Evolutionary conservation across 75 land plant species (phyloP).

Genomic region (Sequoia sempervirens): DNA sequence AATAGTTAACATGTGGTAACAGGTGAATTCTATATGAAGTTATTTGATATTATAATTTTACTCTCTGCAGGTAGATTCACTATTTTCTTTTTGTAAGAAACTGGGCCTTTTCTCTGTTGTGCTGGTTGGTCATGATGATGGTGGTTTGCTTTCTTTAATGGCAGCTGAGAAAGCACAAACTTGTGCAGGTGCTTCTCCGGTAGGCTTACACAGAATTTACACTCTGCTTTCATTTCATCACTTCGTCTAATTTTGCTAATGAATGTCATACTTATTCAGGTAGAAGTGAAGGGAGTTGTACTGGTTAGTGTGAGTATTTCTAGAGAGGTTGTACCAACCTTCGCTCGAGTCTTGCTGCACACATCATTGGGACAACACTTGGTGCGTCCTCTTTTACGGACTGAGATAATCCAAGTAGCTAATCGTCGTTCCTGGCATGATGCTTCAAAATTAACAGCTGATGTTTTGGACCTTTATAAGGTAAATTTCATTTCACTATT

Average conservation of each 20-base stretch:
- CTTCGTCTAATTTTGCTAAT: background rate
- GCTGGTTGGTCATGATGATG: constrained; percentile 94
- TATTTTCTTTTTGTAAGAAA: constrained; percentile 67
- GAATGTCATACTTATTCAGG: constrained; percentile 17
- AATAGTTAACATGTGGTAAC: background rate
- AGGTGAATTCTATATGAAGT: background rate
- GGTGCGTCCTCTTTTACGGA: constrained; percentile 38
- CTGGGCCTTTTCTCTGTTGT: constrained; percentile 78
- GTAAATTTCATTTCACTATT: background rate
- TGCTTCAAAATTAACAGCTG: constrained; percentile 40
- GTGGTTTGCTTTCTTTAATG: constrained; percentile 80
- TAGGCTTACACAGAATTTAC: constrained; percentile 9
- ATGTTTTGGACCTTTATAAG: constrained; percentile 41
- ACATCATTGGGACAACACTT: constrained; percentile 38
- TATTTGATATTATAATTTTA: background rate
- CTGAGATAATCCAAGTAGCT: constrained; percentile 38
- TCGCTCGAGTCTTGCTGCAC: constrained; percentile 37
- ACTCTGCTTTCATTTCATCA: background rate
- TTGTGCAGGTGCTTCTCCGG: constrained; percentile 19
- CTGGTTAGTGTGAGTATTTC: constrained; percentile 31
- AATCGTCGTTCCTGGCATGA: constrained; percentile 57
- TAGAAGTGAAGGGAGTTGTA: constrained; percentile 35
- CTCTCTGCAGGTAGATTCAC: constrained; percentile 68
- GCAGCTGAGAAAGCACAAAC: constrained; percentile 66
- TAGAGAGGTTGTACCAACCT: constrained; percentile 35